Evolutionary conservation across 768 basidiomycete species (phyloP).

Genomic region (Serendipita sp.): DNA sequence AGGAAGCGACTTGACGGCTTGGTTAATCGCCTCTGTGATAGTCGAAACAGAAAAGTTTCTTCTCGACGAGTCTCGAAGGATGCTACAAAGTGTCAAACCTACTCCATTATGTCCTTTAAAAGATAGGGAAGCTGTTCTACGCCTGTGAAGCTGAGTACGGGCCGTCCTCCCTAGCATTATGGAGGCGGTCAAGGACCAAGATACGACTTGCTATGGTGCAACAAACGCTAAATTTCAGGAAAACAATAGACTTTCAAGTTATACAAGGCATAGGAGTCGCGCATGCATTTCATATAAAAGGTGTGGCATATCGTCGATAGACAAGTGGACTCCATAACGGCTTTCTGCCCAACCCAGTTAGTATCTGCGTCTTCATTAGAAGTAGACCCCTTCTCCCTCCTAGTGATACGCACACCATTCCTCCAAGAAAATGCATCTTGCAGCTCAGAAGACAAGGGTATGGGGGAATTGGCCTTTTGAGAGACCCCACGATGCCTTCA

Average conservation of each 20-base stretch:
- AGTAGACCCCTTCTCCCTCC: not conserved
- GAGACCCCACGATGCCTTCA: constrained; percentile 82
- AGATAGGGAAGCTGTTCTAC: not conserved
- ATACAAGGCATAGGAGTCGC: not conserved
- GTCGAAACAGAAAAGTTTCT: not conserved
- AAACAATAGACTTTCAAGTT: no score
- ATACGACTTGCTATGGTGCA: not conserved
- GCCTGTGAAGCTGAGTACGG: not conserved
- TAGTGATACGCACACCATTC: not conserved
- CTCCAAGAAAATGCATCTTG: not conserved
- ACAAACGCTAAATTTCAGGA: not conserved
- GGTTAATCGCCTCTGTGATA: not conserved
- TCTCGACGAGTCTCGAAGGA: not conserved
- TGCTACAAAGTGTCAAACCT: no score
- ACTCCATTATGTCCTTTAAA: not conserved
- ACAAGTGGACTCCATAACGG: not conserved
- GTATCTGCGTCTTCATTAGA: not conserved
- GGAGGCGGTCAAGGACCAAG: not conserved
- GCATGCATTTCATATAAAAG: not conserved
- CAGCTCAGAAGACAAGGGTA: constrained; percentile 65
- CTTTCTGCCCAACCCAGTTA: not conserved
- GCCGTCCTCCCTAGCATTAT: not conserved
- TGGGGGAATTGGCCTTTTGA: constrained; percentile 97
- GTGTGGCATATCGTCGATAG: not conserved
- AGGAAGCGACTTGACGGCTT: not conserved